Evolutionary conservation across 1,139 yeast genomes (phyloP).

Genomic region (Suhomyces bribrorum): DNA sequence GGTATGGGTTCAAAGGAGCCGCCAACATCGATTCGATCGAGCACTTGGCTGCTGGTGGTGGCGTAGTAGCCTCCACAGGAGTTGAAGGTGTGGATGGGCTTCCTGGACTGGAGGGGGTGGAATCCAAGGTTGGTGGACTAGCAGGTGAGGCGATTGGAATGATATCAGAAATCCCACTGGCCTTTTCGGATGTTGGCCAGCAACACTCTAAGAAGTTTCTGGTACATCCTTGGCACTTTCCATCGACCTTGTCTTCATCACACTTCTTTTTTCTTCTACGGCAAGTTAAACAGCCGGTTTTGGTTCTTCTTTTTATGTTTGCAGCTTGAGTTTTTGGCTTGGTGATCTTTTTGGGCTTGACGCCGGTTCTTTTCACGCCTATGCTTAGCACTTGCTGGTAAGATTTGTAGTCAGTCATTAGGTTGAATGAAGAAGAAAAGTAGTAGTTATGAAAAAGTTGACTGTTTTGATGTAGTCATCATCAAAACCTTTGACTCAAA

Average conservation of each 20-base stretch:
- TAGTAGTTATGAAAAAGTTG: neutral
- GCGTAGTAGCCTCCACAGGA: neutral
- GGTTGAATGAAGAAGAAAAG: constrained; percentile 3
- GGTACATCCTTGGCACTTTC: constrained; percentile 51
- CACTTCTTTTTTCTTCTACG: constrained; percentile 71
- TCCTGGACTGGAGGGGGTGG: neutral
- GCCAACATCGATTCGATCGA: constrained; percentile 19
- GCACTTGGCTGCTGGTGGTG: constrained; percentile 13
- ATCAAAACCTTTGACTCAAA: constrained; percentile 4
- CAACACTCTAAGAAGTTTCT: constrained; percentile 49
- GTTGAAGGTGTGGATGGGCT: constrained; percentile 2
- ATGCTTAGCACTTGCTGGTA: constrained; percentile 48
- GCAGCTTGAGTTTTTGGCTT: constrained; percentile 19
- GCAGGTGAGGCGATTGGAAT: neutral
- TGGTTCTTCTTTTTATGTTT: constrained; percentile 50
- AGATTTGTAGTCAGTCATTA: constrained; percentile 31
- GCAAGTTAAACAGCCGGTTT: constrained; percentile 78
- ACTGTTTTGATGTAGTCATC: neutral
- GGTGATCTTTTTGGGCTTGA: constrained; percentile 18
- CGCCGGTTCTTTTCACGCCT: constrained; percentile 22
- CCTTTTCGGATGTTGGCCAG: constrained; percentile 20
- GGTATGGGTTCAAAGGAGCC: constrained; percentile 17
- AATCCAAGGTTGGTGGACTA: neutral
- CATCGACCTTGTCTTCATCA: constrained; percentile 56
- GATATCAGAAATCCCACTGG: neutral